These are phyloP conservation scores for Phytophthora podocarpi DNA, from an alignment of 352 stramenopile genomes.

Conservation along the genomic window DNA sequence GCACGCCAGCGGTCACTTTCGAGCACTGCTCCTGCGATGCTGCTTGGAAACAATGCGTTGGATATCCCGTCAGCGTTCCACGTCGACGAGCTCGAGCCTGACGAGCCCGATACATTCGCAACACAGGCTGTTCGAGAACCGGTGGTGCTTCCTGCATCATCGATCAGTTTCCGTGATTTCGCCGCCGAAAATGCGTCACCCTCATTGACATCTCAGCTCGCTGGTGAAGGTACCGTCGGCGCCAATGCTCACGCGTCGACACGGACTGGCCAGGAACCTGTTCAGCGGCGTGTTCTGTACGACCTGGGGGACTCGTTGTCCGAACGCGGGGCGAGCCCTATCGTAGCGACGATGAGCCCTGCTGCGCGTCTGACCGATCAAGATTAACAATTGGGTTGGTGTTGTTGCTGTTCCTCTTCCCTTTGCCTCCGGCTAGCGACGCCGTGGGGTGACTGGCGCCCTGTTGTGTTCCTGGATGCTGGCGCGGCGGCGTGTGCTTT, in stretches of 20 bases:
- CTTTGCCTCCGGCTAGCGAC: conserved; percentile 18
- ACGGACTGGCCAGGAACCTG: conserved; percentile 9
- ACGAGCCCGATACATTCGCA: conserved; percentile 29
- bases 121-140: conserved; percentile 27
- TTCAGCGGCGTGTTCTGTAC: conserved; percentile 30
- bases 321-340: conserved; percentile 25
- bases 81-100: conserved; percentile 22
- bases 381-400: conserved; percentile 24
- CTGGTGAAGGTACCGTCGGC: conserved; percentile 15
- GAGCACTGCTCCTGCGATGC: conserved; percentile 19
- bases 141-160: conserved; percentile 19
- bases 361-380: conserved; percentile 18
- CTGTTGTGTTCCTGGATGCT: conserved; percentile 11
- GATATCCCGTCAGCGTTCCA: conserved; percentile 15
- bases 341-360: conserved; percentile 20
- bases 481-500: conserved; percentile 29
- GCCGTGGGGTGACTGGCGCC: conserved; percentile 8
- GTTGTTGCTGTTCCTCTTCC: conserved; percentile 21
- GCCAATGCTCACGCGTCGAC: conserved; percentile 1
- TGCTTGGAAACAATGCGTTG: conserved; percentile 15
- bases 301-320: conserved; percentile 40
- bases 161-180: conserved; percentile 35
- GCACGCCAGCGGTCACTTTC: conserved; percentile 35
- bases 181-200: conserved; percentile 33
- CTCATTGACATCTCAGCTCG: conserved; percentile 39